These are phyloP conservation scores for Penicillium olsonii DNA, from an alignment of 2,329 filamentous ascomycete genomes.

Conservation along the genomic window DNA sequence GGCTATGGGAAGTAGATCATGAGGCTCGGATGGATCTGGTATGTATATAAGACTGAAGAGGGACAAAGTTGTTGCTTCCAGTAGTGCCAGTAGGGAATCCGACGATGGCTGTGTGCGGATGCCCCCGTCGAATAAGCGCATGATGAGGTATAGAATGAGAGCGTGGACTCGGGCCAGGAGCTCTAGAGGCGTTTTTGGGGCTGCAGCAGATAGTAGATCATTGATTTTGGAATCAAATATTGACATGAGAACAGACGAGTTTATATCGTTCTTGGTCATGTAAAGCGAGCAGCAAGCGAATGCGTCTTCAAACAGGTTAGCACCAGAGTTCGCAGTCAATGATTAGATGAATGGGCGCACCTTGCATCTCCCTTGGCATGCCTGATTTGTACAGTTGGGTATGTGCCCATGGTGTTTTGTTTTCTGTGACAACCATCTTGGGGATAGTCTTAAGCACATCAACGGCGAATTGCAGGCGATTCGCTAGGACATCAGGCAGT, in stretches of 20 bases:
- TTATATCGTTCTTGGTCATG: constrained; percentile 51
- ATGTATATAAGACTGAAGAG: constrained; percentile 23
- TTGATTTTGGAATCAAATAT: constrained; percentile 50
- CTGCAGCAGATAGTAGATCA: constrained; percentile 44
- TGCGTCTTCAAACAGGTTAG: constrained; percentile 45
- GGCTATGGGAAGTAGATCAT: constrained; percentile 28
- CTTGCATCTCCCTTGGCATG: constrained; percentile 57
- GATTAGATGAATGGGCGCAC: constrained; percentile 28
- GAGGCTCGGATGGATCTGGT: constrained; percentile 14
- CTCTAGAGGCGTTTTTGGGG: constrained; percentile 25
- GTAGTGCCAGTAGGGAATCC: constrained; percentile 34
- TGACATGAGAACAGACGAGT: constrained; percentile 52
- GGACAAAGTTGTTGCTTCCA: constrained; percentile 23
- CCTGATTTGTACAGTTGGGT: constrained; percentile 51
- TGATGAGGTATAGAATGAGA: constrained; percentile 53
- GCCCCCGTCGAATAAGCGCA: constrained; percentile 55
- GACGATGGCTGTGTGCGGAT: constrained; percentile 41
- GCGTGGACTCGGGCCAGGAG: constrained; percentile 51
- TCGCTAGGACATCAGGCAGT: constrained; percentile 24
- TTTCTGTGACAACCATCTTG: constrained; percentile 51
- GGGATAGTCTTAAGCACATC: constrained; percentile 49
- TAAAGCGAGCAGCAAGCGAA: constrained; percentile 57
- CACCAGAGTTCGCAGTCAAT: neutral
- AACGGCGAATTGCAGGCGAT: constrained; percentile 39
- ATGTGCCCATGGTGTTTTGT: constrained; percentile 58